A percentile compares a stretch with the other conserved stretches of the same genome.
Conservation (phyloP, 139 green algal genomes). For the Trebouxia sp. region DNA sequence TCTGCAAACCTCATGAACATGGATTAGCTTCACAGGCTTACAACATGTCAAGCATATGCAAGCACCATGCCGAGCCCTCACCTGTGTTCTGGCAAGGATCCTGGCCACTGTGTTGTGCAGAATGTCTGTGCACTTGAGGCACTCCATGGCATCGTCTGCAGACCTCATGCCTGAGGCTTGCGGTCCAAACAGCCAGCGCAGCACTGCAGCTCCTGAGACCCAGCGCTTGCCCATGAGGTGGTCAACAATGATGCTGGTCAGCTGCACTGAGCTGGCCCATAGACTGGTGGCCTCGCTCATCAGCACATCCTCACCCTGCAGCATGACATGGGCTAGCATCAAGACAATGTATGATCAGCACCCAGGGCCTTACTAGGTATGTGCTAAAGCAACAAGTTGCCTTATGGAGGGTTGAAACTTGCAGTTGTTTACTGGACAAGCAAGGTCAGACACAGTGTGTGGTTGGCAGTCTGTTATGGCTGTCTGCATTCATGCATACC, state of each 20-base stretch:
- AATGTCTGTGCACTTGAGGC: slow-evolving; percentile 15
- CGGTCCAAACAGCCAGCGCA: neutral
- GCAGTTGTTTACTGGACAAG: no score
- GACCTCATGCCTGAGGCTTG: neutral
- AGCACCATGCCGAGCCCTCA: no score
- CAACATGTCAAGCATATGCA: no score
- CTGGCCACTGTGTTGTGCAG: slow-evolving; percentile 21
- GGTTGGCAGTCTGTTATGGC: no score
- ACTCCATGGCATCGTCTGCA: slow-evolving; percentile 18
- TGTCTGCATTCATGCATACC: no score
- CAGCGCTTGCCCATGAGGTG: slow-evolving; percentile 18
- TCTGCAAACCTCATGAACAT: slow-evolving; percentile 6
- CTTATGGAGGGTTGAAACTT: no score
- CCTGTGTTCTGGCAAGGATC: slow-evolving; percentile 8
- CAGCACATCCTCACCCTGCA: slow-evolving; percentile 1
- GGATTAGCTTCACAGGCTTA: no score
- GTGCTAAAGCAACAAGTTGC: no score
- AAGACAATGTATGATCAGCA: no score
- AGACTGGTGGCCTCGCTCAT: neutral
- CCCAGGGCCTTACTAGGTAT: no score
- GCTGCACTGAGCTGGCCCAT: slow-evolving; percentile 9
- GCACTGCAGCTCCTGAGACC: neutral
- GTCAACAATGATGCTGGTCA: neutral
- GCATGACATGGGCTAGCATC: neutral
- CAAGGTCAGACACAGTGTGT: no score